Percentiles rank a stretch among this genome's conserved stretches.
phyloP scores from a whole-genome alignment of 345 rosid species.

The Eutrema heterophyllum region DNA sequence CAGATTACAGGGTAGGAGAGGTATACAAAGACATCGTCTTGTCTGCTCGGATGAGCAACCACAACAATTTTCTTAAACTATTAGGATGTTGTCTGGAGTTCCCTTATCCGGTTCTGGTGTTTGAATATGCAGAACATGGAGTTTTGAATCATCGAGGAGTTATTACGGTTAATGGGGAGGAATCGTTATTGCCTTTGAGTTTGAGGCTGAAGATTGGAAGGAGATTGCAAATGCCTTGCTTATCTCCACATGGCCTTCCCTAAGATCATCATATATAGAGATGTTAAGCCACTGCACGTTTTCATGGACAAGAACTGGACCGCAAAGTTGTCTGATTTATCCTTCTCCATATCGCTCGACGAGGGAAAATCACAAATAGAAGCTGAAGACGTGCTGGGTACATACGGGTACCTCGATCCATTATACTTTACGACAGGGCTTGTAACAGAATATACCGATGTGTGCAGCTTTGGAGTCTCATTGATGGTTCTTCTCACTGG shows the following conservation, averaged over 20 bases:
- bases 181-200: background rate
- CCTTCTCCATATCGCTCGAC: background rate
- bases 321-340: constrained; percentile 7
- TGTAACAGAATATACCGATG: constrained; percentile 12
- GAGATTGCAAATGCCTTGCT: constrained; percentile 9
- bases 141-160: constrained; percentile 4
- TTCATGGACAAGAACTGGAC: constrained; percentile 15
- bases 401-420: constrained; percentile 11
- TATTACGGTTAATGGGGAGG: background rate
- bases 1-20: background rate
- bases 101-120: constrained; percentile 14
- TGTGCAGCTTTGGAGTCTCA: constrained; percentile 6
- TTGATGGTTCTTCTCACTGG: constrained; percentile 1
- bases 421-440: background rate
- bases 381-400: background rate
- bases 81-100: constrained; percentile 20
- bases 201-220: background rate
- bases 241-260: constrained; percentile 16
- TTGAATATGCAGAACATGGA: constrained; percentile 16
- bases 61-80: constrained; percentile 5
- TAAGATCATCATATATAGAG: constrained; percentile 6
- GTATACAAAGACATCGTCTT: constrained; percentile 14
- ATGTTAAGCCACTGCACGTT: background rate
- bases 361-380: background rate
- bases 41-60: constrained; percentile 12